Conservation (phyloP, 305 asterid species). For the Ruellia speciosa region DNA sequence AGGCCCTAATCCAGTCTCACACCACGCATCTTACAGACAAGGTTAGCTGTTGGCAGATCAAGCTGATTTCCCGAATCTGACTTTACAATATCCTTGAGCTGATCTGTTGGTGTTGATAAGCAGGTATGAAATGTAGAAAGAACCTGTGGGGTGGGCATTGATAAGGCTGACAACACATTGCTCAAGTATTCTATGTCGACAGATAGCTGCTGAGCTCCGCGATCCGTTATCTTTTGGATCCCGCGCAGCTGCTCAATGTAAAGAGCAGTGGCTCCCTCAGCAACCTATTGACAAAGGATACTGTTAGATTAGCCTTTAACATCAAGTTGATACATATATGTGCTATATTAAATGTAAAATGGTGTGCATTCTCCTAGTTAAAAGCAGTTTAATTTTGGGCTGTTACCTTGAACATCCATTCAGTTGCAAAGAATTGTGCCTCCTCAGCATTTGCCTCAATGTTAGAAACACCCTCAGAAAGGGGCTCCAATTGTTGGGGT, state of each 20-base stretch:
- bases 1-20: conserved; percentile 1
- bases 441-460: conserved; percentile 82
- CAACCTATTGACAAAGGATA: conserved; percentile 44
- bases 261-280: conserved; percentile 88
- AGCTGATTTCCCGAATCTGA: conserved; percentile 65
- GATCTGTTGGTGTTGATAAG: conserved; percentile 59
- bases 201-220: conserved; percentile 90
- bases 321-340: neutral
- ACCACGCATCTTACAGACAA: conserved; percentile 30
- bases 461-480: conserved; percentile 76
- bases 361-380: neutral
- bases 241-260: conserved; percentile 85
- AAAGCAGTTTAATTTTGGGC: neutral
- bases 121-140: conserved; percentile 78
- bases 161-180: conserved; percentile 81
- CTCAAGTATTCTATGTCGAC: conserved; percentile 87
- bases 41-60: conserved; percentile 80
- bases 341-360: neutral
- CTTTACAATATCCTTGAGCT: conserved; percentile 70
- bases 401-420: conserved; percentile 98
- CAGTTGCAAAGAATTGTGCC: conserved; percentile 91
- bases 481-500: conserved; percentile 98
- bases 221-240: conserved; percentile 78
- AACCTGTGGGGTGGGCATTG: conserved; percentile 74
- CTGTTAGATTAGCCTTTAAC: conserved; percentile 1